Percentiles rank a stretch among this genome's conserved stretches.
Conservation (phyloP, 768 basidiomycete genomes). For the Suillus subaureus region DNA sequence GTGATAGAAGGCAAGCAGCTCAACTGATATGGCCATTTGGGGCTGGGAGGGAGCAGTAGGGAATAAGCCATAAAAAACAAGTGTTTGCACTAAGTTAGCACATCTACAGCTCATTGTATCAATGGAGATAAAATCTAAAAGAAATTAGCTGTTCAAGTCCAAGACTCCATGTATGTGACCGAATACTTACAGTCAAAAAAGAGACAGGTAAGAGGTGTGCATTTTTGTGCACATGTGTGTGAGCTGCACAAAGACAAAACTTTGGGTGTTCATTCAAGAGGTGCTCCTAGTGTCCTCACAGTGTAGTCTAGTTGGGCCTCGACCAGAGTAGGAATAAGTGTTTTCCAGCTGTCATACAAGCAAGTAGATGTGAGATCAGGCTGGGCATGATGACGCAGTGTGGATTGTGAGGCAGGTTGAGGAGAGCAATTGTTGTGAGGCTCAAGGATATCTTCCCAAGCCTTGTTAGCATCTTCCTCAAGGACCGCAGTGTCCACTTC, state of each 20-base stretch:
- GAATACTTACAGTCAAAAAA: not conserved
- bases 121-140: conserved; percentile 20
- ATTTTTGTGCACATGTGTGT: not conserved
- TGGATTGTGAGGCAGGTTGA: not conserved
- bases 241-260: not conserved
- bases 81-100: conserved; percentile 18
- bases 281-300: not conserved
- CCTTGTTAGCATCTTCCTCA: not conserved
- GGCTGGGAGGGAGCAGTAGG: conserved; percentile 29
- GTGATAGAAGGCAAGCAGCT: conserved; percentile 36
- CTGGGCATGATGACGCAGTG: not conserved
- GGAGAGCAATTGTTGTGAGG: not conserved
- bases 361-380: conserved; percentile 2
- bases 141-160: not conserved
- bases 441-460: not conserved
- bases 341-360: conserved; percentile 7
- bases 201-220: not conserved
- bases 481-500: not conserved
- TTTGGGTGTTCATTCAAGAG: not conserved
- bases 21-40: conserved; percentile 23
- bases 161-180: not conserved
- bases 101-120: conserved; percentile 24
- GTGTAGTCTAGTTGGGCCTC: not conserved
- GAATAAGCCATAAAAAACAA: conserved; percentile 33
- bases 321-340: conserved; percentile 6